A percentile compares a stretch with the other conserved stretches of the same genome.
Evolutionary conservation across 352 stramenopile species (phyloP).

Genomic region (Phytopythium vexans): DNA sequence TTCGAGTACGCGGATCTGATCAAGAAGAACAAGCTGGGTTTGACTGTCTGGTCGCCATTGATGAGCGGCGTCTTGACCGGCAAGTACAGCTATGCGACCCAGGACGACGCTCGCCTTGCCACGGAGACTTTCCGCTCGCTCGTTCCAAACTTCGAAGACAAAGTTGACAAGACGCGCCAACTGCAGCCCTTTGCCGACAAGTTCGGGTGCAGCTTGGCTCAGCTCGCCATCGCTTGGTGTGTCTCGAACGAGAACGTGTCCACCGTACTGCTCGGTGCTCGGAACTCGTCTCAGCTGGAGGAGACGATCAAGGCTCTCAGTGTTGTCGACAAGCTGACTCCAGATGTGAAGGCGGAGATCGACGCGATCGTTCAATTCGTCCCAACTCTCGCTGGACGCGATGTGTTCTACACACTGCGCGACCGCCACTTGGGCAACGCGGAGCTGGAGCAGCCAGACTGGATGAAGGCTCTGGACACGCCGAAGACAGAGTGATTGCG

Average conservation of each 20-base stretch:
- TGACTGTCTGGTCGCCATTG: constrained; percentile 24
- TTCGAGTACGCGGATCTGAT: too few species aligned
- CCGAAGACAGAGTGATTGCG: too few species aligned
- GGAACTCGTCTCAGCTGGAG: constrained; percentile 8
- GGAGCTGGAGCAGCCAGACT: too few species aligned
- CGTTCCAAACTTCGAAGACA: constrained; percentile 16
- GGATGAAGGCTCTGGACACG: too few species aligned
- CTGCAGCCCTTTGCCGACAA: constrained; percentile 30
- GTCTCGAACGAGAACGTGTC: constrained; percentile 31
- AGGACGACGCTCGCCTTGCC: constrained; percentile 19
- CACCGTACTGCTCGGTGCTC: constrained; percentile 11
- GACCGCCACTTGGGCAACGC: too few species aligned
- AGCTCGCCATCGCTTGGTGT: constrained; percentile 36
- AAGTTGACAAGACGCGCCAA: constrained; percentile 19
- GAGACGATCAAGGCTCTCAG: constrained; percentile 8
- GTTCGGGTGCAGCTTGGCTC: constrained; percentile 30
- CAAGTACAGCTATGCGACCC: constrained; percentile 39
- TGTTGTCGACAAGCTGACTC: constrained; percentile 33
- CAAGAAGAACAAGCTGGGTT: too few species aligned
- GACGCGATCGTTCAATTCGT: constrained; percentile 4
- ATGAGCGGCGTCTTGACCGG: constrained; percentile 31
- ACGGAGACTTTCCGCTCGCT: constrained; percentile 28
- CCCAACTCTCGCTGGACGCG: background rate
- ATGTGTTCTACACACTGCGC: background rate
- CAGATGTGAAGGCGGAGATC: constrained; percentile 47